Evolutionary conservation across 2,329 filamentous ascomycete species (phyloP).

Genomic region (Zymoseptoria brevis): DNA sequence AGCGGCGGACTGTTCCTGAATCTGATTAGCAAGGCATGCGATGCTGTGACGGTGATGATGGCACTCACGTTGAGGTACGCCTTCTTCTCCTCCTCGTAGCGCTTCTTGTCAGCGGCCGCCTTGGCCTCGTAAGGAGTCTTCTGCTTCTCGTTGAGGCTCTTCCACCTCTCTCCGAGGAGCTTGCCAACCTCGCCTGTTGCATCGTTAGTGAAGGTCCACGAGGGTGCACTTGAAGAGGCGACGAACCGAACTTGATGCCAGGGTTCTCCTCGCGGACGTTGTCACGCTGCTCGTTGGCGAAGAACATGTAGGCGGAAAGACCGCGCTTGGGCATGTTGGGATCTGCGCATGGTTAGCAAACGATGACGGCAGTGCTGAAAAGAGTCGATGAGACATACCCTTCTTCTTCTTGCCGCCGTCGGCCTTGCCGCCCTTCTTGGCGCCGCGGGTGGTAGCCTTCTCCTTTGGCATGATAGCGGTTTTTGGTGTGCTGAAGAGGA

Average conservation of each 20-base stretch:
- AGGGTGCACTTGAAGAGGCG: neutral
- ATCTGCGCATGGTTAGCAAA: slow-evolving; percentile 48
- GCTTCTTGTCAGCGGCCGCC: slow-evolving; percentile 96
- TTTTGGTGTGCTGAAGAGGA: slow-evolving; percentile 6
- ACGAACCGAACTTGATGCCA: slow-evolving; percentile 85
- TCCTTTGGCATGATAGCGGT: slow-evolving; percentile 59
- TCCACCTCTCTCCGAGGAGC: slow-evolving; percentile 97
- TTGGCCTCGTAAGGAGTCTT: slow-evolving; percentile 92
- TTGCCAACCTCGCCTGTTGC: slow-evolving; percentile 82
- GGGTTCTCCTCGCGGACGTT: slow-evolving; percentile 98
- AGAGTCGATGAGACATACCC: slow-evolving; percentile 41
- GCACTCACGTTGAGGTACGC: slow-evolving; percentile 69
- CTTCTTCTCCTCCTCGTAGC: slow-evolving; percentile 96
- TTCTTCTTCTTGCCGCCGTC: slow-evolving; percentile 62
- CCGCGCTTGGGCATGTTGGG: slow-evolving; percentile 98
- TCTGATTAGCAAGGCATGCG: slow-evolving; percentile 10
- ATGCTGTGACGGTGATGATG: neutral
- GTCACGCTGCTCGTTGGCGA: slow-evolving; percentile 98
- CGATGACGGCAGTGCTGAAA: slow-evolving; percentile 1
- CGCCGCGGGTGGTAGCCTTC: slow-evolving; percentile 53
- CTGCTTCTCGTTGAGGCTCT: slow-evolving; percentile 89
- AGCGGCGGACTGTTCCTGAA: slow-evolving; percentile 18
- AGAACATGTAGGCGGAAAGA: slow-evolving; percentile 99
- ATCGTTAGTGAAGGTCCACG: slow-evolving; percentile 1
- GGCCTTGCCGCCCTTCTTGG: slow-evolving; percentile 39